Evolutionary conservation across 768 basidiomycete species (phyloP).

Genomic region (Tulasnella sp.): DNA sequence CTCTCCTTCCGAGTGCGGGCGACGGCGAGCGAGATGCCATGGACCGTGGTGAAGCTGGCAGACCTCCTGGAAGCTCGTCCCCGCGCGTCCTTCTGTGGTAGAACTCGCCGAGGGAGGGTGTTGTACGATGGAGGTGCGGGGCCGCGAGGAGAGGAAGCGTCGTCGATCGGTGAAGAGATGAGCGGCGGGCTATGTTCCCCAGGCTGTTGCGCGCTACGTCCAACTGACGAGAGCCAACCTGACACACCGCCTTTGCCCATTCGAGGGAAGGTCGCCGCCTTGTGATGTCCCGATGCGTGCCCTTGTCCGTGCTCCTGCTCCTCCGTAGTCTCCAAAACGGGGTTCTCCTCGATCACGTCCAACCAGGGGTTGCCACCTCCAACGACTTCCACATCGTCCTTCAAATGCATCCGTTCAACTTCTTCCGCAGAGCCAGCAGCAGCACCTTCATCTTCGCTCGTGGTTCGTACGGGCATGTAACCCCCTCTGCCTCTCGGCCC

Average conservation of each 20-base stretch:
- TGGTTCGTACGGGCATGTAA: not conserved
- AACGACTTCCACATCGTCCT: not conserved
- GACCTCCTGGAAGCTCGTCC: not conserved
- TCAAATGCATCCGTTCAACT: not conserved
- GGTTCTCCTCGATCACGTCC: constrained; percentile 1
- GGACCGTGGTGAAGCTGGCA: constrained; percentile 1
- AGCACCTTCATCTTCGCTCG: constrained; percentile 8
- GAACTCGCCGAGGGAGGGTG: not conserved
- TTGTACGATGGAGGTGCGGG: not conserved
- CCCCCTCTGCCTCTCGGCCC: not conserved
- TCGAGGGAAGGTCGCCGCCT: not conserved
- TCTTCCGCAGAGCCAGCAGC: not conserved
- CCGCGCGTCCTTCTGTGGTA: not conserved
- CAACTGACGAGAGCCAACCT: not conserved
- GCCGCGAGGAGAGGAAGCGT: not conserved
- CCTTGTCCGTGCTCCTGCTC: not conserved
- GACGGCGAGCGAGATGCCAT: not conserved
- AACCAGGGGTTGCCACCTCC: constrained; percentile 12
- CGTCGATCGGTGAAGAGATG: not conserved
- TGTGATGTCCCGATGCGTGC: not conserved
- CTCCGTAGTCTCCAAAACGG: not conserved
- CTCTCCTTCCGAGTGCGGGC: constrained; percentile 42
- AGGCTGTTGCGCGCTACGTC: not conserved
- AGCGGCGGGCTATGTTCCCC: not conserved
- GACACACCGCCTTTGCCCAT: not conserved